Evolutionary conservation across 352 stramenopile species (phyloP), one percentile per base, ranked within the genome.

Genomic region (Ophiocytium majus): DNA sequence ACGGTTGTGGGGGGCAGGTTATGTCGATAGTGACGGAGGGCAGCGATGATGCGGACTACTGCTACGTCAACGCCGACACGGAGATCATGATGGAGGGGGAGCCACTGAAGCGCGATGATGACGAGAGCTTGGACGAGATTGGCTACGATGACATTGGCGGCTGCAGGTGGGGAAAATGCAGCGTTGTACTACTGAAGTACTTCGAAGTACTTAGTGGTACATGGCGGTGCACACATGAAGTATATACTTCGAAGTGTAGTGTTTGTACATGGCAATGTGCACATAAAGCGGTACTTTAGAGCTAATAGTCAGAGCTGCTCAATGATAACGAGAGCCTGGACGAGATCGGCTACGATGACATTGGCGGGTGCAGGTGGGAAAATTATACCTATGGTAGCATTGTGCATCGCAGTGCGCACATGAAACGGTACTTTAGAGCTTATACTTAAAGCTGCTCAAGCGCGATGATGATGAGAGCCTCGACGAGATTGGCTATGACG

Each of bases 61-160:
- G 92, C 85, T 87, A 94, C 35, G 92, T 96, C 79, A 91, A 93
- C 10, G 90, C 93, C 82, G 92, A 95, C 82, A 95, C 92, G n/a
- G 80, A 91, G 0, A 93, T 94, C 82, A 91, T 95, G 82, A 92
- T 78, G 5, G 66, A 89, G 43, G 83, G 83, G 49, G 92, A 94
- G 64, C 86, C 91, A 9, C 86, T 95, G 80, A 92, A 93, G 63
- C 82, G 92, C 0, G 91, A 94, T 78, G 90, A 93, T 33, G 84
- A 91, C 37, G 91, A 94, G 84, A 91, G 94, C 86, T 86, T 94
- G 35, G 91, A 94, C 82, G 92, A 93, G 84, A 90, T 93, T 49
- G 90, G 92, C 43, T 96, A 96, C 87, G 92, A 95, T 89, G 89
- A 92, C 88, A 93, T 98, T 93, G 96, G 96, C 66, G 96, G 96